Evolutionary conservation across 306 rosid species (phyloP).

Genomic region (Vicia villosa): DNA sequence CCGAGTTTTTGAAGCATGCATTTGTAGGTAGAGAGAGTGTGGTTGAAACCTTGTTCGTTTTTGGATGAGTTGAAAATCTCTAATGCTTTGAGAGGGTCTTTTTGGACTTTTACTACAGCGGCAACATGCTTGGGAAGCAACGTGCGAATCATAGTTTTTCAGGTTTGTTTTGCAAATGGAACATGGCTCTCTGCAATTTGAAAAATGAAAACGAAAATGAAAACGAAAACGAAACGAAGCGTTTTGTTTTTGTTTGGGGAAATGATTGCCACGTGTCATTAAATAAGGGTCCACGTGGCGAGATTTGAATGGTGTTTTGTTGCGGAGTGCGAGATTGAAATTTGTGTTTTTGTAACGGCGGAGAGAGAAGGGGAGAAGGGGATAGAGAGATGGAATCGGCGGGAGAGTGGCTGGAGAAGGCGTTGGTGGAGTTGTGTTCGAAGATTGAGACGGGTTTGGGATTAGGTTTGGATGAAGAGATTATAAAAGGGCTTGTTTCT

Average conservation of each 20-base stretch:
- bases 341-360: not conserved
- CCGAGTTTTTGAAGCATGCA: constrained; percentile 86
- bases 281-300: not conserved
- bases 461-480: constrained; percentile 67
- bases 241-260: not conserved
- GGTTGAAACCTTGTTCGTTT: constrained; percentile 77
- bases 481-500: constrained; percentile 86
- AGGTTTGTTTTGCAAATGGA: not conserved
- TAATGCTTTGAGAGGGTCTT: constrained; percentile 75
- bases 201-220: not conserved
- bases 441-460: constrained; percentile 77
- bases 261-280: not conserved
- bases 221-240: not conserved
- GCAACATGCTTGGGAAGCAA: constrained; percentile 78
- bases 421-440: constrained; percentile 71
- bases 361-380: not conserved
- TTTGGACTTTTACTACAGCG: constrained; percentile 66
- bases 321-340: not conserved
- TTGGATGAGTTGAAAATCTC: constrained; percentile 72
- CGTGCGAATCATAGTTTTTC: constrained; percentile 50
- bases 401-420: constrained; percentile 87
- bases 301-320: not conserved
- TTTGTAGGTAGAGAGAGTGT: constrained; percentile 65
- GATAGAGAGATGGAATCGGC: constrained; percentile 35
- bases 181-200: not conserved